These are phyloP conservation scores for Backusella tarrabulga DNA, from an alignment of 192 early-diverging fungal genomes.

Conservation along the genomic window DNA sequence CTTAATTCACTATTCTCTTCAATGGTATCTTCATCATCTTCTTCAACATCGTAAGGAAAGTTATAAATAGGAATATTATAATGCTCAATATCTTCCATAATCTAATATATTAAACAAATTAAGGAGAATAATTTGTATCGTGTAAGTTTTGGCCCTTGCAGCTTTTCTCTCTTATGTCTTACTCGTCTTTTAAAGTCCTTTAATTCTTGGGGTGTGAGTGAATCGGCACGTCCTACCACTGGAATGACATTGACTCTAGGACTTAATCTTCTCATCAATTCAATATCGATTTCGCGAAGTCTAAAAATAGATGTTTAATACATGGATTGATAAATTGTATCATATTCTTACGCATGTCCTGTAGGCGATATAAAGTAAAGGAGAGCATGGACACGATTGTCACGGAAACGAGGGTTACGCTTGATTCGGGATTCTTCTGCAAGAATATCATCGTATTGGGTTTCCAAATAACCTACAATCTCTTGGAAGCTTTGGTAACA, in stretches of 20 bases:
- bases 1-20: constrained; percentile 98
- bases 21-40: constrained; percentile 97
- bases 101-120: constrained; percentile 16
- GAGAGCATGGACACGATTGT: constrained; percentile 93
- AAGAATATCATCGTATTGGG: constrained; percentile 92
- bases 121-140: constrained; percentile 34
- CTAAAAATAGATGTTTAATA: constrained; percentile 31
- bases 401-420: constrained; percentile 87
- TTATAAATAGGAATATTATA: constrained; percentile 97
- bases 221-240: constrained; percentile 93
- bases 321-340: background rate
- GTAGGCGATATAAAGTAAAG: constrained; percentile 98
- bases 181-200: constrained; percentile 82
- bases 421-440: constrained; percentile 86
- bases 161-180: background rate
- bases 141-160: constrained; percentile 21
- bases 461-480: constrained; percentile 92
- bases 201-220: constrained; percentile 84
- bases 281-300: constrained; percentile 93
- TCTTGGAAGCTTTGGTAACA: constrained; percentile 69
- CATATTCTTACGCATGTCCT: constrained; percentile 71
- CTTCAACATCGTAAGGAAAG: constrained; percentile 92
- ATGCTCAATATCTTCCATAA: constrained; percentile 97
- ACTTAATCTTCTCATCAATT: constrained; percentile 90
- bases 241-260: constrained; percentile 95